Conservation (phyloP, 257 asterid genomes). For the Agastache rugosa region DNA sequence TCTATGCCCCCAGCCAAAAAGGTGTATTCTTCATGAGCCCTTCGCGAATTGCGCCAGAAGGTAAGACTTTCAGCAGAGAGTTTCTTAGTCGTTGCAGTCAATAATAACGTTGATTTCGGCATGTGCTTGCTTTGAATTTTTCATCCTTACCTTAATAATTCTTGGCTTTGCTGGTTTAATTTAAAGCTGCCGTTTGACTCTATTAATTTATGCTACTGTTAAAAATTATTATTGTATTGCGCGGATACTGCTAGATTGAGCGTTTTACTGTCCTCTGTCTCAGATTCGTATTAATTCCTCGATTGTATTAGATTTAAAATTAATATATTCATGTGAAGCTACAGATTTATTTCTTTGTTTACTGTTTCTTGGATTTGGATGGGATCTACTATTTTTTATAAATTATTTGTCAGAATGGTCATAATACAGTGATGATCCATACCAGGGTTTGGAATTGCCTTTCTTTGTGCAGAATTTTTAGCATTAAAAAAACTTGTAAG, state of each 20-base stretch:
- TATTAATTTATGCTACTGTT: slow-evolving; percentile 17
- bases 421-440: slow-evolving; percentile 14
- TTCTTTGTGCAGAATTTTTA: not conserved
- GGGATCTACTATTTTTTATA: not conserved
- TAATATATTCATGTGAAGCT: not conserved
- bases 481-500: not conserved
- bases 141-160: not conserved
- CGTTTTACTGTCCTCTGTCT: slow-evolving; percentile 7
- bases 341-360: not conserved
- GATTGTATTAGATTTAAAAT: not conserved
- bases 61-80: not conserved
- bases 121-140: slow-evolving; percentile 23
- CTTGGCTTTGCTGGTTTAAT: slow-evolving; percentile 12
- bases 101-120: not conserved
- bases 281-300: slow-evolving; percentile 14
- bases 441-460: not conserved
- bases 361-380: not conserved
- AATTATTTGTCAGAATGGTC: slow-evolving; percentile 3
- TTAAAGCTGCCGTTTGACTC: not conserved
- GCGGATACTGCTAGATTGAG: slow-evolving; percentile 23
- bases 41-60: not conserved
- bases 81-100: not conserved
- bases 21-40: not conserved
- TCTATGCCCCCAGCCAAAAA: not conserved
- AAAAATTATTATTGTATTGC: slow-evolving; percentile 1